phyloP scores from a whole-genome alignment of 306 rosid species.

The Aeschynomene evenia region DNA sequence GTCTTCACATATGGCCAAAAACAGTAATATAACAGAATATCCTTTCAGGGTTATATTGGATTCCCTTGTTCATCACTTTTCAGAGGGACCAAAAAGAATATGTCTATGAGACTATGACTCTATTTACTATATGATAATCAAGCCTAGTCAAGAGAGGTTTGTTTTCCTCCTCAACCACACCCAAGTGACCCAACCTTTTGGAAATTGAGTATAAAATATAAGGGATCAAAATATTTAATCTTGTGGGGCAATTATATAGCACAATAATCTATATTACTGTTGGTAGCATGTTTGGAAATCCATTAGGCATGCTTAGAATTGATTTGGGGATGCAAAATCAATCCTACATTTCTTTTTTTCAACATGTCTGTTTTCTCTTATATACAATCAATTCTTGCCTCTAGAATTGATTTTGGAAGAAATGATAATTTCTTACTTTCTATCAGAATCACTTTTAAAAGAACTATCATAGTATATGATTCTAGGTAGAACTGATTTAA shows the following conservation, averaged over 20 bases:
- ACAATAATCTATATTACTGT: not conserved
- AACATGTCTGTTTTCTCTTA: too few species aligned
- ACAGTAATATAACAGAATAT: constrained; percentile 16
- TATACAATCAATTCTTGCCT: too few species aligned
- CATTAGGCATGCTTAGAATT: too few species aligned
- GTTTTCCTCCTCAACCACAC: not conserved
- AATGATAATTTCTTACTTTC: too few species aligned
- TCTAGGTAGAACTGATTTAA: too few species aligned
- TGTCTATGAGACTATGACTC: too few species aligned
- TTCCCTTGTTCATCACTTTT: constrained; percentile 18
- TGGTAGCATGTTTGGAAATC: too few species aligned
- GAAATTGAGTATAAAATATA: not conserved
- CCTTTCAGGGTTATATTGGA: not conserved
- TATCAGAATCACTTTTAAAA: too few species aligned
- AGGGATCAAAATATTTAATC: not conserved
- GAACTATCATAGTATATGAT: too few species aligned
- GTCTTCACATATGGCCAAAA: constrained; percentile 31
- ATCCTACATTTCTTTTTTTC: too few species aligned
- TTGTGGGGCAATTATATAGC: not conserved
- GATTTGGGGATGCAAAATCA: too few species aligned
- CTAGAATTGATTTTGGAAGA: too few species aligned
- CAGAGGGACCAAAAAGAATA: not conserved
- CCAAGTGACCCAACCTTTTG: constrained; percentile 16
- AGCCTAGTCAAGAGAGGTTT: not conserved
- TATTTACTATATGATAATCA: constrained; percentile 13